A percentile compares a stretch with the other conserved stretches of the same genome.
Evolutionary conservation across 305 asterid genomes (phyloP).

Genomic region (Withania somnifera): DNA sequence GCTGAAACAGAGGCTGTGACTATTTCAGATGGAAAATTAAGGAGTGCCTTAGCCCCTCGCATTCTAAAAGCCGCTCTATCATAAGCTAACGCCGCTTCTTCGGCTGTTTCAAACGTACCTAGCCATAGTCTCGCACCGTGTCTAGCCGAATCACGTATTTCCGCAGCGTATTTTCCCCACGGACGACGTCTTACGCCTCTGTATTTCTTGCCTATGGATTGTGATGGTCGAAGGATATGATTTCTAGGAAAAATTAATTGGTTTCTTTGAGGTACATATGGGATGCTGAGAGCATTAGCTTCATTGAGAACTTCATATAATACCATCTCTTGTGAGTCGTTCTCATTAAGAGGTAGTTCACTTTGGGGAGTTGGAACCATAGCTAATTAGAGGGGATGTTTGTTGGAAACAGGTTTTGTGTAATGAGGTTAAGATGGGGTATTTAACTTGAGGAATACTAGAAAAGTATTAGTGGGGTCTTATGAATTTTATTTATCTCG

Average conservation of each 20-base stretch:
- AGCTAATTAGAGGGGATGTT: background rate
- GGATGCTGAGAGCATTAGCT: conserved; percentile 20
- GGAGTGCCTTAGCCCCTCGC: conserved; percentile 55
- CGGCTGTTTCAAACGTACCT: conserved; percentile 50
- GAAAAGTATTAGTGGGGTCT: background rate
- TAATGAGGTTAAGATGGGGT: background rate
- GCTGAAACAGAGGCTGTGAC: conserved; percentile 7
- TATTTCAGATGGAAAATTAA: conserved; percentile 37
- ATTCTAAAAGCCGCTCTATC: conserved; percentile 49
- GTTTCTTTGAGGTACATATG: conserved; percentile 15
- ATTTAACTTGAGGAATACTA: background rate
- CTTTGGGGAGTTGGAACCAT: conserved; percentile 15
- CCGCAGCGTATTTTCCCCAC: conserved; percentile 66
- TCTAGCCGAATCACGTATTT: conserved; percentile 45
- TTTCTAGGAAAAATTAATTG: background rate
- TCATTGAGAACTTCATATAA: conserved; percentile 37
- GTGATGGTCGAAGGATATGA: conserved; percentile 9
- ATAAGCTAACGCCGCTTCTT: conserved; percentile 60
- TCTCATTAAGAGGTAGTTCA: conserved; percentile 44
- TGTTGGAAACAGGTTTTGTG: background rate
- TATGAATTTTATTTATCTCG: background rate
- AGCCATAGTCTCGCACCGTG: conserved; percentile 50
- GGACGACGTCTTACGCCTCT: conserved; percentile 61
- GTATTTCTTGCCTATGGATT: conserved; percentile 26
- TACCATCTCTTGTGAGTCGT: conserved; percentile 51